Base-by-base conservation (phyloP, 1,284 basidiomycete species). In the Tremellales sp. region DNA sequence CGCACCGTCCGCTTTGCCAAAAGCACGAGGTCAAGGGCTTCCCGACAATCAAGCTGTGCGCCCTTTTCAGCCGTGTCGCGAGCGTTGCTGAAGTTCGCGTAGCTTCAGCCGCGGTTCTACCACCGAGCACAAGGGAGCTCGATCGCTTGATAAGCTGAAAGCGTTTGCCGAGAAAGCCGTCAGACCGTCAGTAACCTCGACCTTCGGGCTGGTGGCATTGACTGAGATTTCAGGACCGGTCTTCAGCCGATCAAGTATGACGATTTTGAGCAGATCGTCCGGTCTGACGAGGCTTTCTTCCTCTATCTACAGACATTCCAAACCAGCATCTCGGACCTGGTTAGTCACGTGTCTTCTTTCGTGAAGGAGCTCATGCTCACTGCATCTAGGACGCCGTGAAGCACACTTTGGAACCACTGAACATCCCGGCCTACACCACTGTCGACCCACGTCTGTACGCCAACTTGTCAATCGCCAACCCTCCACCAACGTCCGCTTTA, bases 31-130 rank as follows among this genome's bases (percentile, higher is more conserved):
- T 97, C 21, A 67, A 78, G 29, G 87, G 87, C 3, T 97, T 86
- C 71, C 91, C 92, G 1, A 88, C 84, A 45, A 74, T 94, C 29
- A 75, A 82, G 40, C 85, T 86, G 76, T 87, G 80, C 41, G 78
- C 75, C 66, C n/a, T n/a, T n/a, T n/a, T n/a, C n/a, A 33, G 24
- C 21, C 10, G 13, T 36, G 23, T 24, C 43, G 17, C 8, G 12
- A 19, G 23, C 5, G 33, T 23, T 37, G 47, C 25, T 43, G 22
- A 35, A 19, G 2, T 12, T 12, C 31, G 3, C 5, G 5, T 52
- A 79, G 77, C 49, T 76, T 73, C 52, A 64, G 75, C 33, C 64
- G 73, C 27, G 77, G 75, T 4, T 68, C 71, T 2, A 81, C 77
- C 62, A 81, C 53, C 4, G 62, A 68, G 12, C 60, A 58, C 31